Evolutionary conservation across 371 early-diverging fungal genomes (phyloP), one percentile per base, ranked within the genome.

Genomic region (Mortierella sp.): DNA sequence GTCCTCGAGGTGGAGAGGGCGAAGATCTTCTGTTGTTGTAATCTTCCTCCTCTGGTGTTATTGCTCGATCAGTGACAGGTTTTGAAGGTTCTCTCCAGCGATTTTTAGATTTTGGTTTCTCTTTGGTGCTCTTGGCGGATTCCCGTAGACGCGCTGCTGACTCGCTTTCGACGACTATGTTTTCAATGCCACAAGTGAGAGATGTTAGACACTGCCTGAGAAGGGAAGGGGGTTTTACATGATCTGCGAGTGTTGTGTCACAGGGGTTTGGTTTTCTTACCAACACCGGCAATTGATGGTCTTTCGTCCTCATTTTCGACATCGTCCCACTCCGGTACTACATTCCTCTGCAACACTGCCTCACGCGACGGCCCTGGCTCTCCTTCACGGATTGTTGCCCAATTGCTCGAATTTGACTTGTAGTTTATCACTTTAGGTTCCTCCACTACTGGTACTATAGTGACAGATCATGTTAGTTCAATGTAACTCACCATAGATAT

Each of bases 331-430:
- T 81, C 83, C 18, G 83, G 83, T 6, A 81, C 63, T 40, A 70
- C 63, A 37, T 81, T 81, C 10, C 83, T 54, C 45, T 78, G 67
- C 37, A 74, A 64, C 1, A 73, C 52, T 18, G 75, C 63, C n/a
- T 72, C 72, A 18, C 72, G 69, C 12, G 65, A 47, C 10, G 72
- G 77, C n/a, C 73, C 64, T 39, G 47, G 67, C 14, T 81, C 77
- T n/a, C 87, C 88, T 72, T 85, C 87, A 35, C 86, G 84, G 28
- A 90, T 75, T 1, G 86, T 87, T 28, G 84, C 78, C 89, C 89
- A 89, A 66, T 73, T 84, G 59, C 80, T 85, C 30, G 83, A 68
- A 37, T 52, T 83, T 18, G 86, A 86, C 32, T 75, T 83, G 62
- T 85, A 88, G 0, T 22, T 22, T 20, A 76, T 73, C 9, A 63